A percentile compares a stretch with the other conserved stretches of the same genome.
phyloP scores from a whole-genome alignment of 257 asterid species.

The Solanum acaule region DNA sequence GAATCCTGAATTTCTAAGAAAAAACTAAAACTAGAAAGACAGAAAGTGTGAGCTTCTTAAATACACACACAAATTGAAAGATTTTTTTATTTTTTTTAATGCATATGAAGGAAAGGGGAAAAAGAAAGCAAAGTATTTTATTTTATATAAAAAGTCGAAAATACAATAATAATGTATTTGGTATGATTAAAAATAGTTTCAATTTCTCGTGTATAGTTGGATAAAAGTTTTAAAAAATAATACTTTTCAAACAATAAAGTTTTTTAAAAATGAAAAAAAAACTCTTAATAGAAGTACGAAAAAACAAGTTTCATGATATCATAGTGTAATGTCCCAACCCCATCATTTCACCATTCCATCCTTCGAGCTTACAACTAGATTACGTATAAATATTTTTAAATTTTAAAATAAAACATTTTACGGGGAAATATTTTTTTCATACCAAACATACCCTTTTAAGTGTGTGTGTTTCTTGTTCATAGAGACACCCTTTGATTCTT shows the following conservation, averaged over 20 bases:
- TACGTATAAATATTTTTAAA: not conserved
- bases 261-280: too few species aligned
- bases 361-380: rapidly evolving
- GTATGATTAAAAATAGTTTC: not conserved
- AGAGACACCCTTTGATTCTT: not conserved
- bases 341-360: not conserved
- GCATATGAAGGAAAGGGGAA: not conserved
- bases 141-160: not conserved
- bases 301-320: too few species aligned
- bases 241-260: too few species aligned
- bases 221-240: too few species aligned
- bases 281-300: too few species aligned
- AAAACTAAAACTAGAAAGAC: conserved; percentile 30
- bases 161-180: not conserved
- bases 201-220: not conserved
- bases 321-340: not conserved
- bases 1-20: conserved; percentile 17
- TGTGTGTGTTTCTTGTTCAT: conserved; percentile 5
- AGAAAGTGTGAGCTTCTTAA: conserved; percentile 9
- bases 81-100: not conserved
- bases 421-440: too few species aligned
- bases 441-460: too few species aligned
- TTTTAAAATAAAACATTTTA: too few species aligned
- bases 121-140: not conserved
- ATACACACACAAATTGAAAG: conserved; percentile 3